A percentile compares a stretch with the other conserved stretches of the same genome.
phyloP scores from a whole-genome alignment of 352 stramenopile genomes.

The Pythium brachiatum region DNA sequence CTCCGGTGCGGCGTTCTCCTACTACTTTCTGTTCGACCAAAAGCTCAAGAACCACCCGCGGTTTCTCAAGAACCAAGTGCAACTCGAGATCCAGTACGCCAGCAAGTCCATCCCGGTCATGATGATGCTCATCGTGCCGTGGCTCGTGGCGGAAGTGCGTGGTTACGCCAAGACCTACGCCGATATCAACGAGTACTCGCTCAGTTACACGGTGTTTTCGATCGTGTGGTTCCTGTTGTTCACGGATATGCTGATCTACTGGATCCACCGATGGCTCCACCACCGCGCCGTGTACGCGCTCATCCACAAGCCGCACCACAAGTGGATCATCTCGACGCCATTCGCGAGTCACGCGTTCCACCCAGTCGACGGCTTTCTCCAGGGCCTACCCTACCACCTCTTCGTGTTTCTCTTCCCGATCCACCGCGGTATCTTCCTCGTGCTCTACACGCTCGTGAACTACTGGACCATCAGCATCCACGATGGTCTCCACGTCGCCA shows the following conservation, averaged over 20 bases:
- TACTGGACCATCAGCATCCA: conserved; percentile 84
- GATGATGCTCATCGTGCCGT: conserved; percentile 58
- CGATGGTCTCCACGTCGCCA: conserved; percentile 50
- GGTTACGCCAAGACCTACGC: conserved; percentile 56
- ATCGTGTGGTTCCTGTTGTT: conserved; percentile 63
- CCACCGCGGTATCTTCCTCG: conserved; percentile 56
- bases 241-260: conserved; percentile 82
- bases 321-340: conserved; percentile 67
- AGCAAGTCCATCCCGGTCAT: conserved; percentile 63
- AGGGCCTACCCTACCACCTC: conserved; percentile 66
- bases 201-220: conserved; percentile 41
- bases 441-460: conserved; percentile 60
- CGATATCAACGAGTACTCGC: conserved; percentile 38
- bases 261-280: conserved; percentile 74
- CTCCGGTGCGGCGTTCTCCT: conserved; percentile 39
- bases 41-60: conserved; percentile 58
- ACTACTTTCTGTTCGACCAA: conserved; percentile 67
- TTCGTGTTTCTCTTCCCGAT: conserved; percentile 68
- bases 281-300: conserved; percentile 56
- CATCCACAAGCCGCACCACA: conserved; percentile 77
- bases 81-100: conserved; percentile 47
- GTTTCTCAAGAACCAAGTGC: conserved; percentile 63
- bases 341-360: conserved; percentile 77
- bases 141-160: conserved; percentile 61
- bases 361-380: conserved; percentile 66